A percentile compares a stretch with the other conserved stretches of the same genome.
phyloP scores from a whole-genome alignment of 345 rosid species.

The Murraya koenigii region DNA sequence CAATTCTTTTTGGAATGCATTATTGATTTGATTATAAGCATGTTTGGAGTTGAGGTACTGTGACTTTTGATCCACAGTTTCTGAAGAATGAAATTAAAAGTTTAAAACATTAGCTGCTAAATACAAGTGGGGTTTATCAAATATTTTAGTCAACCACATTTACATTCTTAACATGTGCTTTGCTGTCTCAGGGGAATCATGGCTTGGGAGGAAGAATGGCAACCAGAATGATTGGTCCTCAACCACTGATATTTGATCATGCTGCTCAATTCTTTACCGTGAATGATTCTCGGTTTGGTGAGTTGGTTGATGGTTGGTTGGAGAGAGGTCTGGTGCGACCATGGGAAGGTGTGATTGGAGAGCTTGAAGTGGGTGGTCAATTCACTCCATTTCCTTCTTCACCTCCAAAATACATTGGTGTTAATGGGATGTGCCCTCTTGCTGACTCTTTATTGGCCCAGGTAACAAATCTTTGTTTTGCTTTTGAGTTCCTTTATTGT shows the following conservation, averaged over 20 bases:
- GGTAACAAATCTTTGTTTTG: slow-evolving; percentile 31
- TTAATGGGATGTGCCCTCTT: slow-evolving; percentile 79
- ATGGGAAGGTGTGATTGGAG: slow-evolving; percentile 73
- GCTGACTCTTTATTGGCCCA: slow-evolving; percentile 72
- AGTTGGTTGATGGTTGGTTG: slow-evolving; percentile 67
- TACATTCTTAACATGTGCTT: background rate
- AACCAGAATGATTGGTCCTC: slow-evolving; percentile 67
- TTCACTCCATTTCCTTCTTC: slow-evolving; percentile 58
- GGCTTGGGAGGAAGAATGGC: slow-evolving; percentile 98
- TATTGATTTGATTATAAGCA: background rate
- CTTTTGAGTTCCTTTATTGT: background rate
- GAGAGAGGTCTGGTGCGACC: slow-evolving; percentile 66
- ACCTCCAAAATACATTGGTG: slow-evolving; percentile 67
- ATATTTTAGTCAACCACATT: background rate
- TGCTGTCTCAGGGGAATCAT: slow-evolving; percentile 60
- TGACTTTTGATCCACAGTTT: no score
- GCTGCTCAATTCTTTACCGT: slow-evolving; percentile 89
- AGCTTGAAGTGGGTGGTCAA: slow-evolving; percentile 74
- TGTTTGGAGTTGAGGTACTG: no score
- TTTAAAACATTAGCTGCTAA: no score
- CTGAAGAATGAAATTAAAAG: no score
- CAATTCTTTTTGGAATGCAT: background rate
- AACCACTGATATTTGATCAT: slow-evolving; percentile 71
- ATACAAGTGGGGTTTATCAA: no score
- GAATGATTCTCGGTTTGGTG: slow-evolving; percentile 59